Base-by-base conservation (phyloP, 2,329 filamentous ascomycete species). In the Penicillium sp. region DNA sequence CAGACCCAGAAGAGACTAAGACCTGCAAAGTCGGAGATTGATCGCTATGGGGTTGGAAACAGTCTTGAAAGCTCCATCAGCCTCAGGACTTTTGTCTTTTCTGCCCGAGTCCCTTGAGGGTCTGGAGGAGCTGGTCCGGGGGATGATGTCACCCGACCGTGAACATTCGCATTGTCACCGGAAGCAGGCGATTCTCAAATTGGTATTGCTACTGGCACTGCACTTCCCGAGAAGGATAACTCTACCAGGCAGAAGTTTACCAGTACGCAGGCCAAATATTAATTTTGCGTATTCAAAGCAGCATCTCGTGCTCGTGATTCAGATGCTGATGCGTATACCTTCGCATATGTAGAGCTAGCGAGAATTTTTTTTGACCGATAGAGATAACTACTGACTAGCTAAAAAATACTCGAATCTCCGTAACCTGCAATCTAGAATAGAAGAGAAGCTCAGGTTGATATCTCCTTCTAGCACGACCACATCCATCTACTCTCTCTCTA, bases 81-180 rank as follows among this genome's bases (percentile, higher is more conserved):
- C 46, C 46, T 22, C 28, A 35, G 46, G 16, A 22, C n/a, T 35
- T 19, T 35, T 22, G 46, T 19, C 46, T 51, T 49, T 51, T 51
- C 46, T 51, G 46, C n/a, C 8, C n/a, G 46, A 51, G 16, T 51
- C 6, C 2, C 28, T 49, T 16, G 8, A 33, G 11, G 28, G 28
- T 35, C 28, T 33, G 46, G 28, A 33, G 5, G 2, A 13, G n/a
- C 40, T 43, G 16, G 19, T 8, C 8, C 8, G n/a, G 43, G 7
- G 30, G 28, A 51, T 51, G 46, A 51, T 51, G 46, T 51, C 46
- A 51, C 46, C 46, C 45, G 30, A 51, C 46, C 26, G 46, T 10
- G n/a, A 35, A 35, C 28, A 35, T 22, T 35, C 28, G 22, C 25
- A 46, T 28, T 28, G 43, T 46, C 10, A 10, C n/a, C 42, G 14